Evolutionary conservation across 495 filamentous ascomycete genomes (phyloP).

Genomic region (Aspergillus heteromorphus): DNA sequence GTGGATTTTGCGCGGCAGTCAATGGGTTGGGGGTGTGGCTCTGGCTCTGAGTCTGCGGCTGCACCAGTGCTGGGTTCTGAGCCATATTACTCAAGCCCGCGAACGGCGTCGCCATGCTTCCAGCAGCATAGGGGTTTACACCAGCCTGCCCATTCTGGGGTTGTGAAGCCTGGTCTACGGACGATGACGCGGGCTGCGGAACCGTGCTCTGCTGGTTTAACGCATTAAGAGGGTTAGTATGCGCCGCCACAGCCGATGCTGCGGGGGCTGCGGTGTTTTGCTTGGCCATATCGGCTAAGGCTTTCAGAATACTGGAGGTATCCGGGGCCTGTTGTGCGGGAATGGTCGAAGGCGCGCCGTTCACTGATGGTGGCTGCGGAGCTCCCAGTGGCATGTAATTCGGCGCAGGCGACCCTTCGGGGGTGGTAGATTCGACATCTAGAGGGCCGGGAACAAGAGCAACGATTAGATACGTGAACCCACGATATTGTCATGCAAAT

Average conservation of each 20-base stretch:
- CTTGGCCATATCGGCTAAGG: slow-evolving; percentile 79
- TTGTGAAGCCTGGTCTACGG: slow-evolving; percentile 43
- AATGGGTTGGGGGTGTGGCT: slow-evolving; percentile 38
- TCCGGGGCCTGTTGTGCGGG: slow-evolving; percentile 43
- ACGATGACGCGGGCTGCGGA: slow-evolving; percentile 38
- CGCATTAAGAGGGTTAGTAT: slow-evolving; percentile 49
- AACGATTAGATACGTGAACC: neutral
- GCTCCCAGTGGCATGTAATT: slow-evolving; percentile 38
- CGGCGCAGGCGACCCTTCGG: slow-evolving; percentile 69
- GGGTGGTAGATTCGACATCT: slow-evolving; percentile 70
- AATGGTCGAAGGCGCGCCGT: slow-evolving; percentile 29
- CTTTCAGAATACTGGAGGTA: slow-evolving; percentile 71
- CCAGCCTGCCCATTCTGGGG: slow-evolving; percentile 42
- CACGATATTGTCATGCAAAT: too few species aligned
- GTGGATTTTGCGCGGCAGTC: slow-evolving; percentile 36
- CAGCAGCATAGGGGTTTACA: slow-evolving; percentile 58
- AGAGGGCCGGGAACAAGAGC: slow-evolving; percentile 13
- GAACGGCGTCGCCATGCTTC: slow-evolving; percentile 45
- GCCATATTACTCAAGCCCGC: slow-evolving; percentile 36
- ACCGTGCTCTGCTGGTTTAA: slow-evolving; percentile 45
- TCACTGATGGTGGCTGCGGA: slow-evolving; percentile 33
- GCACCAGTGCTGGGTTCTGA: slow-evolving; percentile 38
- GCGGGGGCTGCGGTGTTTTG: slow-evolving; percentile 64
- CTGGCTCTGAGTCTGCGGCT: slow-evolving; percentile 44
- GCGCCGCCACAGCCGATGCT: slow-evolving; percentile 44